phyloP scores from a whole-genome alignment of 192 early-diverging fungal species.

The Backusella mclennaniae region DNA sequence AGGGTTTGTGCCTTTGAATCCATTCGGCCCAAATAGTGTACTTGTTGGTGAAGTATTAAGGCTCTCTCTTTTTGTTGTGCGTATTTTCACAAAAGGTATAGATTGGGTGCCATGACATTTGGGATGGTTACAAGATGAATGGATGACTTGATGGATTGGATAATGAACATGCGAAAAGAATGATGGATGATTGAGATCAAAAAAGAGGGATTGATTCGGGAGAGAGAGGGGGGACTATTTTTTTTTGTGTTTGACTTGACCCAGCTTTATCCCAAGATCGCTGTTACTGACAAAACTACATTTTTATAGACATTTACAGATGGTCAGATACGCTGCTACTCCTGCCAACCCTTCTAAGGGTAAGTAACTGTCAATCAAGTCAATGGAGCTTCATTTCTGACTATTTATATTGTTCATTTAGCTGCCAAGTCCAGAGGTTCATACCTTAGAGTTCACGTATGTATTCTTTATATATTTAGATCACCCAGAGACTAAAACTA shows the following conservation, averaged over 20 bases:
- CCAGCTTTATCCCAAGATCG: neutral
- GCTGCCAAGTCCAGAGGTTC: conserved; percentile 79
- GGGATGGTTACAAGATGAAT: neutral
- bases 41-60: neutral
- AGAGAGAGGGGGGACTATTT: neutral
- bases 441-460: conserved; percentile 74
- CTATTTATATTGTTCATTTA: conserved; percentile 20
- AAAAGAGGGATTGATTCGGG: neutral
- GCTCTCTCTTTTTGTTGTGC: conserved; percentile 9
- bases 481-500: neutral
- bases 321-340: conserved; percentile 85
- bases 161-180: neutral
- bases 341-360: conserved; percentile 79
- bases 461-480: neutral
- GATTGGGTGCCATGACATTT: neutral
- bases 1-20: neutral
- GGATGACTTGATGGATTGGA: neutral
- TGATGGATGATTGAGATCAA: too few species aligned
- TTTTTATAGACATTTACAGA: conserved; percentile 36
- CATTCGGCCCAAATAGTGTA: conserved; percentile 5
- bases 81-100: conserved; percentile 9
- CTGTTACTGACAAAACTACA: neutral
- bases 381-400: neutral
- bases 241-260: neutral
- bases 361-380: conserved; percentile 34